Conservation (phyloP, 306 rosid species). For the Vigna reflexopilosa region DNA sequence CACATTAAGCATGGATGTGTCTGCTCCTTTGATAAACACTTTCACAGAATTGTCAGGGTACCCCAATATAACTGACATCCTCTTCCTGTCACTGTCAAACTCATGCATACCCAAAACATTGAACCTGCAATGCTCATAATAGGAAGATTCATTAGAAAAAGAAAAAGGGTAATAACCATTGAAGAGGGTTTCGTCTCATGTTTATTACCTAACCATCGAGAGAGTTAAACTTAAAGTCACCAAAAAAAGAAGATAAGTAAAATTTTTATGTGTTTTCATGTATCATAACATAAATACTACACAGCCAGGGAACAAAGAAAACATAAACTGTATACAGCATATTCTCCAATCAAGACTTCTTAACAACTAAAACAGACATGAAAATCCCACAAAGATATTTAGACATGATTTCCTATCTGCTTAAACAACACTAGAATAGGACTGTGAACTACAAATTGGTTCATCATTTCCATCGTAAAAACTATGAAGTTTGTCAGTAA, state of each 20-base stretch:
- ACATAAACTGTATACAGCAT: conserved; percentile 18
- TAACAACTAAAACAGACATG: conserved; percentile 6
- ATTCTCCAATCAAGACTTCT: not conserved
- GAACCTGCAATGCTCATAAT: conserved; percentile 71
- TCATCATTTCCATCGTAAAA: not conserved
- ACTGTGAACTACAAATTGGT: conserved; percentile 6
- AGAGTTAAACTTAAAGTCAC: not conserved
- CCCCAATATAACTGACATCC: conserved; percentile 95
- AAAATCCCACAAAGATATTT: not conserved
- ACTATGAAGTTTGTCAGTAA: conserved; percentile 8
- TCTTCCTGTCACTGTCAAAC: conserved; percentile 95
- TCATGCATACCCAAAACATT: conserved; percentile 93
- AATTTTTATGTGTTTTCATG: not conserved
- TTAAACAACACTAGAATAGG: not conserved
- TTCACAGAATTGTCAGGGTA: conserved; percentile 79
- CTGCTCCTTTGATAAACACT: conserved; percentile 95
- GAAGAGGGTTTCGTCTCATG: conserved; percentile 17
- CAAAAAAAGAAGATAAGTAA: conserved; percentile 2
- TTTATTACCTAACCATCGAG: conserved; percentile 14
- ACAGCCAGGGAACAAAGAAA: conserved; percentile 8
- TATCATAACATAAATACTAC: conserved; percentile 6
- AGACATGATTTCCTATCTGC: conserved; percentile 21
- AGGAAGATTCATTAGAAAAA: conserved; percentile 43
- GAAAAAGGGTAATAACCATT: conserved; percentile 15
- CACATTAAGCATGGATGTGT: conserved; percentile 79